phyloP scores from a whole-genome alignment of 495 filamentous ascomycete genomes.

The Neurospora sp. region DNA sequence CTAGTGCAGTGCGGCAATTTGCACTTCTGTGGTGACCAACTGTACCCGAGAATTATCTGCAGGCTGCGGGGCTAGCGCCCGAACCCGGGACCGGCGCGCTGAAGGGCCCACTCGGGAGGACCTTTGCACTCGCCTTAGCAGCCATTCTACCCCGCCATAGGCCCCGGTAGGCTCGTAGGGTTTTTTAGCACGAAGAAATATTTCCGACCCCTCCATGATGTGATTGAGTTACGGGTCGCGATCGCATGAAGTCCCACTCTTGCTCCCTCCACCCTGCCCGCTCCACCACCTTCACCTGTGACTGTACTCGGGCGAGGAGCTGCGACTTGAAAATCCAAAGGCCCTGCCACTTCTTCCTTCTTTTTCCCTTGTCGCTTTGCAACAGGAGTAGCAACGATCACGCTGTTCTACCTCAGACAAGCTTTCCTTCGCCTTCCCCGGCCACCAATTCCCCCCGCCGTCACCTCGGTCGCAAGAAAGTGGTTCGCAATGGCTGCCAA shows the following conservation, averaged over 20 bases:
- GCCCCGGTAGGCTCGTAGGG: conserved; percentile 3
- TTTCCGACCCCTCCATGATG: conserved; percentile 7
- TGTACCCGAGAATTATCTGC: not conserved
- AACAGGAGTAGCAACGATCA: not conserved
- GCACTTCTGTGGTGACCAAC: not conserved
- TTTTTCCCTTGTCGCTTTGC: not conserved
- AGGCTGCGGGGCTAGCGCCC: conserved; percentile 7
- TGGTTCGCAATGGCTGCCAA: conserved; percentile 24
- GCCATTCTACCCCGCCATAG: conserved; percentile 7
- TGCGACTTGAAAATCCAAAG: not conserved
- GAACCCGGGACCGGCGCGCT: conserved; percentile 12
- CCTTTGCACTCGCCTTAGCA: not conserved
- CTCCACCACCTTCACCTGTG: not conserved
- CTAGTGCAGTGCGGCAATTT: not conserved
- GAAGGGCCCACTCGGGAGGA: not conserved
- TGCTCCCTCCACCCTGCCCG: not conserved
- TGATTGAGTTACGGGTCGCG: not conserved
- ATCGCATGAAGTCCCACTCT: not conserved
- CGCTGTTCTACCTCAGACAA: not conserved
- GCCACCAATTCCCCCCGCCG: conserved; percentile 2
- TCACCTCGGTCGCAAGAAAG: conserved; percentile 2
- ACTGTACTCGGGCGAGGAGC: not conserved
- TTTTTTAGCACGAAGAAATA: not conserved
- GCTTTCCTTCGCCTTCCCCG: not conserved
- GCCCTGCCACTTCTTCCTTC: not conserved